Percentiles rank a stretch among this genome's conserved stretches.
Evolutionary conservation across 202 grass and related monocot genomes (phyloP).

Genomic region (Brachypodium distachyon): DNA sequence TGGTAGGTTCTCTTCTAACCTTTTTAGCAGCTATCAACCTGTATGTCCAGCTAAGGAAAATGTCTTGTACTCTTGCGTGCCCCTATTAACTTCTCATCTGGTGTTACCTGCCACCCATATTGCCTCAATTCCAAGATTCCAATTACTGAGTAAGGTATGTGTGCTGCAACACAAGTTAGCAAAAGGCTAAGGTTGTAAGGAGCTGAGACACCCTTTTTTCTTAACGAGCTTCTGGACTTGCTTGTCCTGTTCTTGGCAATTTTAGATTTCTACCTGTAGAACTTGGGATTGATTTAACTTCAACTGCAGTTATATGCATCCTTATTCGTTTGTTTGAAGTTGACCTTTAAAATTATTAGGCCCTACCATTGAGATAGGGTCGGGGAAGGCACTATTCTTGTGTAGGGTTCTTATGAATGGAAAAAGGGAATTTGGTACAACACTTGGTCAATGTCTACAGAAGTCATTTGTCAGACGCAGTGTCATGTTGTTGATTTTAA

Average conservation of each 20-base stretch:
- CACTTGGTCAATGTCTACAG: conserved; percentile 12
- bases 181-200: conserved; percentile 12
- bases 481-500: conserved; percentile 10
- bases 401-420: conserved; percentile 14
- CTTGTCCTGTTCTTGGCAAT: conserved; percentile 3
- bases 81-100: background rate
- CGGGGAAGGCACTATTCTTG: conserved; percentile 20
- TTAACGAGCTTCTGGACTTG: conserved; percentile 4
- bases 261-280: background rate
- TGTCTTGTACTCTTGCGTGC: conserved; percentile 3
- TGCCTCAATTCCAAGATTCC: background rate
- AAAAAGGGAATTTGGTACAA: conserved; percentile 23
- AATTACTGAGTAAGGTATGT: conserved; percentile 10
- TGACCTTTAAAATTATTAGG: conserved; percentile 26
- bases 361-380: conserved; percentile 37
- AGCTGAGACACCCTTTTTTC: background rate
- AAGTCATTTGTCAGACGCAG: conserved; percentile 21
- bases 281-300: conserved; percentile 8
- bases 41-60: conserved; percentile 11
- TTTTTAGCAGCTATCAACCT: conserved; percentile 33
- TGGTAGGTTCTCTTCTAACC: background rate
- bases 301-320: background rate
- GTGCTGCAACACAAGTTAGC: conserved; percentile 1
- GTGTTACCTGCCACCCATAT: background rate
- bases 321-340: conserved; percentile 14